A percentile compares a stretch with the other conserved stretches of the same genome.
Evolutionary conservation across 2,329 filamentous ascomycete species (phyloP).

Genomic region (Orbilia blumenaviensis): DNA sequence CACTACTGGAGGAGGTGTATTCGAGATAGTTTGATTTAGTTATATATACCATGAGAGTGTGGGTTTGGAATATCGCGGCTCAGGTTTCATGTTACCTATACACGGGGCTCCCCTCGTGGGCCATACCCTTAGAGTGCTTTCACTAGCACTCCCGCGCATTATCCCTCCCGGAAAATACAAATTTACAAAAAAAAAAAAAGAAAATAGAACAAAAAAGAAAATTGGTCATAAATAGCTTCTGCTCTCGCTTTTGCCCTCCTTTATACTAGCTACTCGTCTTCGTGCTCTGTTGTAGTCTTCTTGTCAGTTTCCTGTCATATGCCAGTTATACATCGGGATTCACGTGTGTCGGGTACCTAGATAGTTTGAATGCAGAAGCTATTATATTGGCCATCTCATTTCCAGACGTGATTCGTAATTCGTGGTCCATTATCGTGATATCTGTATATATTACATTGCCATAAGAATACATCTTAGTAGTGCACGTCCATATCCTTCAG

Average conservation of each 20-base stretch:
- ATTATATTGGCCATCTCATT: neutral
- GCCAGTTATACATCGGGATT: too few species aligned
- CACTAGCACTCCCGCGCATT: neutral
- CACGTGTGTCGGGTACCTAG: too few species aligned
- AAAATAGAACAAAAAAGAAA: neutral
- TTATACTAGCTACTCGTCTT: too few species aligned
- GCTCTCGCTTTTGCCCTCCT: neutral
- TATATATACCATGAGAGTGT: neutral
- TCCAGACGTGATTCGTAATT: neutral
- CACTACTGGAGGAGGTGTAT: neutral
- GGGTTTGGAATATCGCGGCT: neutral
- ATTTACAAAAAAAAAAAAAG: slow-evolving; percentile 21
- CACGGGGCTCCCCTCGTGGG: too few species aligned
- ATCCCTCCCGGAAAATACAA: neutral
- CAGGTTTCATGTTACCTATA: too few species aligned
- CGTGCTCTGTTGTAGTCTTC: neutral
- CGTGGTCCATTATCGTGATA: neutral
- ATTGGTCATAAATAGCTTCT: slow-evolving; percentile 22
- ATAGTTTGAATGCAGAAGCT: slow-evolving; percentile 46
- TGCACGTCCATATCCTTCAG: too few species aligned
- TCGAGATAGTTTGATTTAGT: neutral
- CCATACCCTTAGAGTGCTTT: too few species aligned
- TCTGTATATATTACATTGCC: neutral
- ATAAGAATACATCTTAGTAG: too few species aligned
- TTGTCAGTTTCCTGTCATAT: too few species aligned